A percentile compares a stretch with the other conserved stretches of the same genome.
Evolutionary conservation across 176 grass and related monocot genomes (phyloP).

Genomic region (Rhynchospora tenuis): DNA sequence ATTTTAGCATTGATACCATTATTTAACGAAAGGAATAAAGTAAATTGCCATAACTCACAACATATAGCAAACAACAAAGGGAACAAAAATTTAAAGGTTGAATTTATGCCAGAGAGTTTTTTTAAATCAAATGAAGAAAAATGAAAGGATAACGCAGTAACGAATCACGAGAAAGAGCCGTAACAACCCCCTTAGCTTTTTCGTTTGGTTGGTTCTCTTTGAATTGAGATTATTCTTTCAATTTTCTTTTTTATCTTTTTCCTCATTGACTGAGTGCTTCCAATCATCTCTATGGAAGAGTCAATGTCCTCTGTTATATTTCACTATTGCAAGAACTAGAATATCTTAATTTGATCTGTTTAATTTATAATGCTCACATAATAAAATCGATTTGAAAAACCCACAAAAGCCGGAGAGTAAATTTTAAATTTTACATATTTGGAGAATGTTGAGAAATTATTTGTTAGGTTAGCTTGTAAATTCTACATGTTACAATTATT

Average conservation of each 20-base stretch:
- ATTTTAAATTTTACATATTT: no score
- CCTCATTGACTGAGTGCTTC: slow-evolving; percentile 35
- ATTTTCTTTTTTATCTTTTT: not conserved
- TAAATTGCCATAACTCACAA: slow-evolving; percentile 7
- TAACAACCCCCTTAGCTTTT: slow-evolving; percentile 44
- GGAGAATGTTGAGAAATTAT: not conserved
- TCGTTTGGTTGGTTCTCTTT: slow-evolving; percentile 68
- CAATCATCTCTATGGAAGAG: slow-evolving; percentile 20
- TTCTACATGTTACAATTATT: not conserved
- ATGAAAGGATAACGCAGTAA: slow-evolving; percentile 24
- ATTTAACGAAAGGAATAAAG: slow-evolving; percentile 8
- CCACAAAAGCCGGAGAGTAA: no score
- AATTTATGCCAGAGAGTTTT: not conserved
- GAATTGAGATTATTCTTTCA: slow-evolving; percentile 29
- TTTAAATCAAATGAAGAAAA: not conserved
- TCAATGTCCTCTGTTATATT: not conserved
- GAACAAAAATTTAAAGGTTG: not conserved
- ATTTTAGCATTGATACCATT: no score
- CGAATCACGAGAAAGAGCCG: slow-evolving; percentile 90
- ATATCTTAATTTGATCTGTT: not conserved
- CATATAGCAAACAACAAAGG: slow-evolving; percentile 19
- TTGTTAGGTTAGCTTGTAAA: not conserved
- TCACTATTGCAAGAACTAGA: not conserved
- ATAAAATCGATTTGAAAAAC: no score
- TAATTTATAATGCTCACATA: not conserved